phyloP scores from a whole-genome alignment of 2,329 filamentous ascomycete species.

The Sporothrix curviconia region DNA sequence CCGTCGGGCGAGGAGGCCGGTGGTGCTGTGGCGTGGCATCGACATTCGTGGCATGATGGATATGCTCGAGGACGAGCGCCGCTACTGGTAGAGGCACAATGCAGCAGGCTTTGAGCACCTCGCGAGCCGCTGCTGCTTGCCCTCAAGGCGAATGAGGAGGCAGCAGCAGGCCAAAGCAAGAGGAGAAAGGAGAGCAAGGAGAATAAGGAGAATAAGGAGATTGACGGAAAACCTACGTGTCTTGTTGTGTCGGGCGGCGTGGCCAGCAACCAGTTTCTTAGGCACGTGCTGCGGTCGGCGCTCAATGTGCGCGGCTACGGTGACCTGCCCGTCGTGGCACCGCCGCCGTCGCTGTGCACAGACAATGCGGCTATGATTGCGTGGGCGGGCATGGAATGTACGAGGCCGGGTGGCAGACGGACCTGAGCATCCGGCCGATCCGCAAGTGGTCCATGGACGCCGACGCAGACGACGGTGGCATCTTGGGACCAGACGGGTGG shows the following conservation, averaged over 20 bases:
- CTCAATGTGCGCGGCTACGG: constrained; percentile 61
- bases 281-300: constrained; percentile 52
- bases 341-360: constrained; percentile 73
- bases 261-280: constrained; percentile 74
- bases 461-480: constrained; percentile 52
- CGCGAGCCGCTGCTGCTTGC: constrained; percentile 65
- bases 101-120: constrained; percentile 85
- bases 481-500: constrained; percentile 55
- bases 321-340: constrained; percentile 59
- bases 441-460: constrained; percentile 71
- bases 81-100: constrained; percentile 67
- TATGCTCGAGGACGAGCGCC: constrained; percentile 55
- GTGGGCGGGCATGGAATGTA: constrained; percentile 94
- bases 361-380: constrained; percentile 98
- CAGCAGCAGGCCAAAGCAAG: too few relatives aligned
- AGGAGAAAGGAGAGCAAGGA: too few relatives aligned
- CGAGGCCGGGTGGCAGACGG: constrained; percentile 63
- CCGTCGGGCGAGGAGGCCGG: neutral
- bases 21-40: too few relatives aligned
- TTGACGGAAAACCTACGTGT: constrained; percentile 4
- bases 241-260: constrained; percentile 87
- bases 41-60: too few relatives aligned
- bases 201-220: too few relatives aligned
- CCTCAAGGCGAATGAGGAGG: constrained; percentile 41
- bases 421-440: constrained; percentile 52